Percentiles rank a stretch among this genome's conserved stretches.
phyloP scores from a whole-genome alignment of 2,329 filamentous ascomycete genomes.

The Colletotrichum euphorbiae region DNA sequence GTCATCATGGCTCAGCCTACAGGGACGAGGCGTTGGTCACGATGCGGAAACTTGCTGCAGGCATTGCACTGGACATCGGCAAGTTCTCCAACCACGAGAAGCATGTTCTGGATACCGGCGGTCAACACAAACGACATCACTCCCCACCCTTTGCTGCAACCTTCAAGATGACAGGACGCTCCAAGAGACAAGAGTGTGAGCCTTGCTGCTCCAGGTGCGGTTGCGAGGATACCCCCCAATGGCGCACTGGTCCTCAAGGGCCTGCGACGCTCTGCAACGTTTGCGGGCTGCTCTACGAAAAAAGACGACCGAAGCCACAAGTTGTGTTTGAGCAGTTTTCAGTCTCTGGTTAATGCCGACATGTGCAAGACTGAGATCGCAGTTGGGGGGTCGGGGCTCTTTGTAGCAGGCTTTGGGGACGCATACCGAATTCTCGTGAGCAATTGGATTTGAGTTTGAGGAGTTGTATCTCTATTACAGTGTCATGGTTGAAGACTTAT shows the following conservation, averaged over 20 bases:
- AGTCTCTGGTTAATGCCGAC: no score
- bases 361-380: no score
- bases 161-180: not conserved
- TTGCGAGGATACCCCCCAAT: slow-evolving; percentile 3
- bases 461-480: no score
- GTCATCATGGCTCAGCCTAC: not conserved
- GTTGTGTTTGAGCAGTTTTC: not conserved
- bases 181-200: not conserved
- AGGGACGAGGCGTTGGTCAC: not conserved
- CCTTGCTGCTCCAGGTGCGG: not conserved
- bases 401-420: no score
- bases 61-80: not conserved
- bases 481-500: no score
- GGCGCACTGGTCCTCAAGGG: not conserved
- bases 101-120: not conserved
- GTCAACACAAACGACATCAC: not conserved
- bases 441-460: no score
- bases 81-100: not conserved
- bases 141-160: not conserved
- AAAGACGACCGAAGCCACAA: not conserved
- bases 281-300: slow-evolving; percentile 4
- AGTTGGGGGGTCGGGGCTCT: no score
- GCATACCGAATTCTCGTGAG: no score
- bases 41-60: not conserved
- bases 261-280: slow-evolving; percentile 15